phyloP scores from a whole-genome alignment of 306 rosid genomes.

The Abrus precatorius region DNA sequence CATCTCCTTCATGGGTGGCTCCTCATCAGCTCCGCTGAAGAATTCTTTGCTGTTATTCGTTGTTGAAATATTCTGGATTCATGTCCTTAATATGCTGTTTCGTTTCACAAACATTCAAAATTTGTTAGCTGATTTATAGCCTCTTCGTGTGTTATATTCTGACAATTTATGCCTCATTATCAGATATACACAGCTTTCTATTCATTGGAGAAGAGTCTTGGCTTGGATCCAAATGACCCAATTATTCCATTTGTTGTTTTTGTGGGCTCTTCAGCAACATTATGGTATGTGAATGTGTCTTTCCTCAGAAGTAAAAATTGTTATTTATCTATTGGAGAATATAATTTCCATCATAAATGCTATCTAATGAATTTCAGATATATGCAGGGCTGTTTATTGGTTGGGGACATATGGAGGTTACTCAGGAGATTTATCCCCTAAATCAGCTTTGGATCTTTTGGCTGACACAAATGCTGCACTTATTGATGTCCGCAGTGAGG shows the following conservation, averaged over 20 bases:
- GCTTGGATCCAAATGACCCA: conserved; percentile 96
- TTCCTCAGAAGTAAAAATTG: conserved; percentile 43
- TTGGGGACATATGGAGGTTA: conserved; percentile 83
- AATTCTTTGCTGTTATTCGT: conserved; percentile 39
- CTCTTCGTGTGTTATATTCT: conserved; percentile 16
- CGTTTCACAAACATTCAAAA: conserved; percentile 20
- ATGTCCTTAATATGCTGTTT: conserved; percentile 21
- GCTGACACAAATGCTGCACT: conserved; percentile 73
- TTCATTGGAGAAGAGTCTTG: conserved; percentile 81
- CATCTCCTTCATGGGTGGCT: conserved; percentile 19
- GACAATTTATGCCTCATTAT: conserved; percentile 34
- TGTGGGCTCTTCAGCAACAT: conserved; percentile 79
- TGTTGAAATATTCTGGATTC: conserved; percentile 3
- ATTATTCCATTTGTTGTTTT: conserved; percentile 75
- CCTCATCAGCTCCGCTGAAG: conserved; percentile 3
- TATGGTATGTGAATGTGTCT: conserved; percentile 76
- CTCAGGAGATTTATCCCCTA: conserved; percentile 88
- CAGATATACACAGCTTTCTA: conserved; percentile 74
- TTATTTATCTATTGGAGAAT: conserved; percentile 42
- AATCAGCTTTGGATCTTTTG: conserved; percentile 79
- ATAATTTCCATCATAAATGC: conserved; percentile 49
- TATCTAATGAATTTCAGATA: conserved; percentile 73
- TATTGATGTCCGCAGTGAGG: conserved; percentile 90
- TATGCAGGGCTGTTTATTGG: conserved; percentile 92
- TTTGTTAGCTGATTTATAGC: conserved; percentile 20